Conservation (phyloP, 2,329 filamentous ascomycete genomes). For the Ophiostoma tasmaniense region DNA sequence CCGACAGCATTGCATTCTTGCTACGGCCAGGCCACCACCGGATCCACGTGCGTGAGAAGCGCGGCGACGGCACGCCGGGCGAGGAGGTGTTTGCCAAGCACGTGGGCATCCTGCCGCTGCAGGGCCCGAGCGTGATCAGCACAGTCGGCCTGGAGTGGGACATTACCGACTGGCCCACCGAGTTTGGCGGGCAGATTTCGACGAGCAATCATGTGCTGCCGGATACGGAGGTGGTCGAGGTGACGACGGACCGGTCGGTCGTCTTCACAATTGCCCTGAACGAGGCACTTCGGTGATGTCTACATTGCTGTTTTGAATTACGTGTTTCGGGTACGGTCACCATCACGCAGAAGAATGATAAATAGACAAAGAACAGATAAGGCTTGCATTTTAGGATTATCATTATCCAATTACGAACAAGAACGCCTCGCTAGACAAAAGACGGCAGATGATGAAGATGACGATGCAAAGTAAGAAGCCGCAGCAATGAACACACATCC, state of each 20-base stretch:
- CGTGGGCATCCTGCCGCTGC: constrained; percentile 78
- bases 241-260: constrained; percentile 56
- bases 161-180: constrained; percentile 69
- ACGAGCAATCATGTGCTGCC: constrained; percentile 70
- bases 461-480: neutral
- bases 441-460: too few species aligned
- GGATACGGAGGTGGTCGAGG: constrained; percentile 49
- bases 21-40: constrained; percentile 60
- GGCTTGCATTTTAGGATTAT: neutral
- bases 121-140: constrained; percentile 67
- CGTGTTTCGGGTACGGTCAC: too few species aligned
- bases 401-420: neutral
- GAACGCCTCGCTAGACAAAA: neutral
- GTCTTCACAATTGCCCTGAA: constrained; percentile 65
- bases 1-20: constrained; percentile 73
- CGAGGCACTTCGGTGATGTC: constrained; percentile 20
- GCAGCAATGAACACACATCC: neutral
- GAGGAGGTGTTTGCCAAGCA: constrained; percentile 61
- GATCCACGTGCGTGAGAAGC: constrained; percentile 51
- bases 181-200: constrained; percentile 64
- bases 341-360: too few species aligned
- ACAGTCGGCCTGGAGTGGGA: constrained; percentile 87
- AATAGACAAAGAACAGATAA: neutral
- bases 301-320: neutral
- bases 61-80: constrained; percentile 11